Evolutionary conservation across 208 protist genomes (phyloP).

Genomic region (Vickermania ingenoplastis): DNA sequence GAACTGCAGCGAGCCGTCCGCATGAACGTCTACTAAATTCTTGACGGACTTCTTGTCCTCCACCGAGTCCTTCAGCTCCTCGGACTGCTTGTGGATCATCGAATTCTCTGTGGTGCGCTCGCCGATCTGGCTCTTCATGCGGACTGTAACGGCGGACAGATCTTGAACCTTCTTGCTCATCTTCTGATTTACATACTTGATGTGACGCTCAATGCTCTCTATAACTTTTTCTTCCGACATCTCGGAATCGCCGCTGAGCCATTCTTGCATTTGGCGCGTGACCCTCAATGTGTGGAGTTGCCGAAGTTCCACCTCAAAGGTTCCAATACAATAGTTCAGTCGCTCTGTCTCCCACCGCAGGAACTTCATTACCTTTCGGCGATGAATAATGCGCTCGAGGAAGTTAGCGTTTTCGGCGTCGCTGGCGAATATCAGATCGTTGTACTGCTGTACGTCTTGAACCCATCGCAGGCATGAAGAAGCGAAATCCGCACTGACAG

Average conservation of each 20-base stretch:
- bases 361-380: slow-evolving; percentile 69
- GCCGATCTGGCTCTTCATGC: slow-evolving; percentile 52
- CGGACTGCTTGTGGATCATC: slow-evolving; percentile 28
- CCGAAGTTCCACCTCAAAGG: slow-evolving; percentile 81
- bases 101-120: slow-evolving; percentile 73
- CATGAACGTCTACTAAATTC: slow-evolving; percentile 48
- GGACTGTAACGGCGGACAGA: slow-evolving; percentile 29
- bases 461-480: slow-evolving; percentile 66
- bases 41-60: slow-evolving; percentile 49
- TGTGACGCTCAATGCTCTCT: slow-evolving; percentile 58
- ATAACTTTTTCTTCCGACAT: slow-evolving; percentile 56
- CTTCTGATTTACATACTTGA: slow-evolving; percentile 47
- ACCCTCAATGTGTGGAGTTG: slow-evolving; percentile 92
- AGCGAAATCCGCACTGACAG: slow-evolving; percentile 72
- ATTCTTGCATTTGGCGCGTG: slow-evolving; percentile 91
- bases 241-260: slow-evolving; percentile 70
- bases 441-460: slow-evolving; percentile 62
- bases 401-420: slow-evolving; percentile 62
- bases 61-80: slow-evolving; percentile 31
- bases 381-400: slow-evolving; percentile 69
- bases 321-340: slow-evolving; percentile 66
- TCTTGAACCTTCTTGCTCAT: slow-evolving; percentile 78
- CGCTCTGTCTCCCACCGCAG: slow-evolving; percentile 62
- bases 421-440: slow-evolving; percentile 70
- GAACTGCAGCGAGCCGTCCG: slow-evolving; percentile 23